Percentiles rank a stretch among this genome's conserved stretches.
phyloP scores from a whole-genome alignment of 352 stramenopile species.

The Globisporangium sylvaticum region DNA sequence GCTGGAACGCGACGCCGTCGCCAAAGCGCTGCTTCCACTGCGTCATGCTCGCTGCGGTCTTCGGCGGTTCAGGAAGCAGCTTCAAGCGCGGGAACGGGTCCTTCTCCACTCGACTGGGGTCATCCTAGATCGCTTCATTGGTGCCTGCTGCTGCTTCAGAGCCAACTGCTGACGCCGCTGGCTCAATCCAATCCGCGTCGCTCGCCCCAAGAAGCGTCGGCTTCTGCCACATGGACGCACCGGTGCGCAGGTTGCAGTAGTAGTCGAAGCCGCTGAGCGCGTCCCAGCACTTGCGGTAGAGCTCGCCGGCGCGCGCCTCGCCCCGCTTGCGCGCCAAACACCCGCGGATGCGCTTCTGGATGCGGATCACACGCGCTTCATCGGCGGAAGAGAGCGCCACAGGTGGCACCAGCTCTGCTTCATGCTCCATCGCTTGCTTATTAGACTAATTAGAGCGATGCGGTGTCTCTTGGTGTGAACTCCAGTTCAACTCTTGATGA shows the following conservation, averaged over 20 bases:
- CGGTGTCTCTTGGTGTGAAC: background rate
- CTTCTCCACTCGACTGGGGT: background rate
- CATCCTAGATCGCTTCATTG: background rate
- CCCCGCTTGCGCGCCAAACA: constrained; percentile 26
- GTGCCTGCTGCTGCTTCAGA: background rate
- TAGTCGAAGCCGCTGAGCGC: constrained; percentile 35
- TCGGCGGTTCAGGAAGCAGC: background rate
- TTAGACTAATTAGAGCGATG: too few species aligned
- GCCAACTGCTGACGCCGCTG: background rate
- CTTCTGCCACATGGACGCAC: constrained; percentile 41
- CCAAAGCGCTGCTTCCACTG: constrained; percentile 24
- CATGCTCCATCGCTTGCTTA: background rate
- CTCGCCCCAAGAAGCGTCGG: constrained; percentile 30
- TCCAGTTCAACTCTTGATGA: background rate
- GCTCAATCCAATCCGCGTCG: constrained; percentile 19
- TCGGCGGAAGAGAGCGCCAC: background rate
- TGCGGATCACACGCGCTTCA: constrained; percentile 23
- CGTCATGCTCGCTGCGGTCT: constrained; percentile 15
- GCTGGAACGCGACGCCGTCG: constrained; percentile 32
- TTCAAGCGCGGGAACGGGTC: background rate
- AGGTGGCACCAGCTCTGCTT: background rate
- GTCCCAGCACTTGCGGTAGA: constrained; percentile 53
- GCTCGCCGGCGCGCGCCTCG: constrained; percentile 22
- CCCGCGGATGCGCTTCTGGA: constrained; percentile 32
- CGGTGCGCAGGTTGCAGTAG: constrained; percentile 46